Conservation (phyloP, 805 yeast genomes). For the Torulaspora gathmanii region DNA sequence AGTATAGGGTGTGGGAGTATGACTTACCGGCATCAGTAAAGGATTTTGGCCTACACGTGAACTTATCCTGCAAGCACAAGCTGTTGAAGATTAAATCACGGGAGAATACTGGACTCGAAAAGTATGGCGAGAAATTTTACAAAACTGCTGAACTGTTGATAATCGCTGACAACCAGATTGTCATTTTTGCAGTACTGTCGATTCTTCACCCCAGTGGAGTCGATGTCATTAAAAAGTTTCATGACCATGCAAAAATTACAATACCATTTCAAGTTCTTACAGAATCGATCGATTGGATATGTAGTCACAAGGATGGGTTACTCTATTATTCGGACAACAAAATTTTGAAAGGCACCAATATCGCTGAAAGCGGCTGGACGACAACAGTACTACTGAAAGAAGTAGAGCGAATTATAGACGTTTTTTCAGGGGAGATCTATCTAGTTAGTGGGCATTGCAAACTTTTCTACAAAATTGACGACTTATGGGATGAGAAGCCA, state of each 20-base stretch:
- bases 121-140: conserved; percentile 18
- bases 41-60: conserved; percentile 20
- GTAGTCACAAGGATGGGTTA: conserved; percentile 25
- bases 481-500: conserved; percentile 23
- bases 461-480: conserved; percentile 18
- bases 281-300: conserved; percentile 26
- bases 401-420: conserved; percentile 31
- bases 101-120: conserved; percentile 10
- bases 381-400: conserved; percentile 17
- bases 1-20: conserved; percentile 29
- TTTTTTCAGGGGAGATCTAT: conserved; percentile 23
- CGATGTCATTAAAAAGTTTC: conserved; percentile 23
- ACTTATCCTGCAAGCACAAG: conserved; percentile 23
- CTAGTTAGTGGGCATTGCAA: conserved; percentile 20
- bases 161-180: conserved; percentile 15
- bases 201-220: conserved; percentile 23
- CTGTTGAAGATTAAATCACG: conserved; percentile 21
- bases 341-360: conserved; percentile 17
- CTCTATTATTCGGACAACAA: conserved; percentile 20
- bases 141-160: conserved; percentile 33
- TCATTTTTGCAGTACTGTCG: conserved; percentile 31
- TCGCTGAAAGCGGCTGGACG: conserved; percentile 19
- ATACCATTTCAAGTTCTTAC: conserved; percentile 10
- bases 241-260: conserved; percentile 19
- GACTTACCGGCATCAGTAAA: conserved; percentile 16